Conservation (phyloP, 768 basidiomycete genomes). For the Termitomyces sp. region DNA sequence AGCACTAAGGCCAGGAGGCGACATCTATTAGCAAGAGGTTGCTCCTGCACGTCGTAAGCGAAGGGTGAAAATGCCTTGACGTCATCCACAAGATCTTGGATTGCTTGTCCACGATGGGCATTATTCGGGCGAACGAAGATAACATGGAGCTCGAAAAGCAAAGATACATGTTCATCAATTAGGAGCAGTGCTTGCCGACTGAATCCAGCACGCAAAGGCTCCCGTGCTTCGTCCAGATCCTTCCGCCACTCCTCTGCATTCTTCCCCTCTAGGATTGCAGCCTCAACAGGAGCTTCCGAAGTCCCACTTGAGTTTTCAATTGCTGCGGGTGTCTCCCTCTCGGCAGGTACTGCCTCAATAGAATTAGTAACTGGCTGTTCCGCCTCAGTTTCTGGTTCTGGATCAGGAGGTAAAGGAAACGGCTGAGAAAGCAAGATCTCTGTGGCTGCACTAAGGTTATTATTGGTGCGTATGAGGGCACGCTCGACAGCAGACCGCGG, state of each 20-base stretch:
- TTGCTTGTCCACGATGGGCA: slow-evolving; percentile 56
- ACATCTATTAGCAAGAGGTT: slow-evolving; percentile 74
- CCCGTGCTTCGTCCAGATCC: slow-evolving; percentile 61
- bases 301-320: slow-evolving; percentile 21
- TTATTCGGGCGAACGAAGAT: slow-evolving; percentile 69
- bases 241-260: slow-evolving; percentile 58
- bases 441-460: slow-evolving; percentile 85
- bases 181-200: slow-evolving; percentile 68
- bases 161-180: slow-evolving; percentile 80
- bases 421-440: slow-evolving; percentile 83
- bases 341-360: slow-evolving; percentile 17
- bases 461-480: slow-evolving; percentile 78
- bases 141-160: slow-evolving; percentile 84
- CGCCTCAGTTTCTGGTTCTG: slow-evolving; percentile 34
- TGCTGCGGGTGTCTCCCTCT: slow-evolving; percentile 21
- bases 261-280: slow-evolving; percentile 29
- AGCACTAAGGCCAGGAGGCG: slow-evolving; percentile 82
- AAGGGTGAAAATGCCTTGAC: slow-evolving; percentile 62
- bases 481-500: slow-evolving; percentile 81
- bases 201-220: slow-evolving; percentile 59
- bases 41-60: slow-evolving; percentile 67
- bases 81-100: slow-evolving; percentile 72
- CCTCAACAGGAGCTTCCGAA: slow-evolving; percentile 9
- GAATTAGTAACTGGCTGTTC: slow-evolving; percentile 14
- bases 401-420: slow-evolving; percentile 69